Evolutionary conservation across 345 rosid species (phyloP).

Genomic region (Eucalyptus pauciflora): DNA sequence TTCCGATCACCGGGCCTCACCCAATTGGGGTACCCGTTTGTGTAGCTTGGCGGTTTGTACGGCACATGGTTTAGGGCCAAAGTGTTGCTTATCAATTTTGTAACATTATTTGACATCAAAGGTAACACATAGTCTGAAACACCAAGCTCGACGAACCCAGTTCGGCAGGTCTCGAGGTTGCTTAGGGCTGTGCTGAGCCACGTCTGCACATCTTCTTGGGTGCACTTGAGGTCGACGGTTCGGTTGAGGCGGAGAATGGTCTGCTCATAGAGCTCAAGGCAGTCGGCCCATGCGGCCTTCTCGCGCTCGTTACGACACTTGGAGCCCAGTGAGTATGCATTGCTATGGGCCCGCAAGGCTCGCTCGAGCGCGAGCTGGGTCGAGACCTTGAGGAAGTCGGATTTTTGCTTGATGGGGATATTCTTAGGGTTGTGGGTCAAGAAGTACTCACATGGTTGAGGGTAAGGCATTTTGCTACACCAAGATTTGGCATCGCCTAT

Average conservation of each 20-base stretch:
- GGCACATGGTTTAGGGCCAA: slow-evolving; percentile 59
- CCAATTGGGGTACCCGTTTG: slow-evolving; percentile 69
- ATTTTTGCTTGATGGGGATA: slow-evolving; percentile 2
- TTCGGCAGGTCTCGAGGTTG: slow-evolving; percentile 62
- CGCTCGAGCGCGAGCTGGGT: slow-evolving; percentile 29
- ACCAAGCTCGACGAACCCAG: slow-evolving; percentile 68
- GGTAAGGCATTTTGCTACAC: slow-evolving; percentile 26
- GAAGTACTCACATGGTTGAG: slow-evolving; percentile 20
- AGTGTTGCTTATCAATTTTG: slow-evolving; percentile 52
- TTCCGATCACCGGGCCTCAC: slow-evolving; percentile 62
- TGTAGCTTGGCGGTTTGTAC: slow-evolving; percentile 22
- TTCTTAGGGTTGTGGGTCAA: not conserved
- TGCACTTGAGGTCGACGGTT: slow-evolving; percentile 42
- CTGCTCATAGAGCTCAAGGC: slow-evolving; percentile 45
- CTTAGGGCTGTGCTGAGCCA: slow-evolving; percentile 97
- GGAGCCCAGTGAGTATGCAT: slow-evolving; percentile 32
- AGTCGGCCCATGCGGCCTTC: slow-evolving; percentile 80
- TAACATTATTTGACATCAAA: slow-evolving; percentile 69
- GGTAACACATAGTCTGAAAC: slow-evolving; percentile 41
- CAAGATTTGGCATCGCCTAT: slow-evolving; percentile 16
- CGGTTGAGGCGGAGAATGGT: slow-evolving; percentile 46
- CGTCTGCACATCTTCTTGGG: slow-evolving; percentile 57
- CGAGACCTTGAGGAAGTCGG: slow-evolving; percentile 15
- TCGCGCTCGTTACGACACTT: slow-evolving; percentile 45
- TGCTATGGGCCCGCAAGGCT: slow-evolving; percentile 29